Conservation (phyloP, 2,329 filamentous ascomycete species). For the Tolypocladium ophioglossoides region DNA sequence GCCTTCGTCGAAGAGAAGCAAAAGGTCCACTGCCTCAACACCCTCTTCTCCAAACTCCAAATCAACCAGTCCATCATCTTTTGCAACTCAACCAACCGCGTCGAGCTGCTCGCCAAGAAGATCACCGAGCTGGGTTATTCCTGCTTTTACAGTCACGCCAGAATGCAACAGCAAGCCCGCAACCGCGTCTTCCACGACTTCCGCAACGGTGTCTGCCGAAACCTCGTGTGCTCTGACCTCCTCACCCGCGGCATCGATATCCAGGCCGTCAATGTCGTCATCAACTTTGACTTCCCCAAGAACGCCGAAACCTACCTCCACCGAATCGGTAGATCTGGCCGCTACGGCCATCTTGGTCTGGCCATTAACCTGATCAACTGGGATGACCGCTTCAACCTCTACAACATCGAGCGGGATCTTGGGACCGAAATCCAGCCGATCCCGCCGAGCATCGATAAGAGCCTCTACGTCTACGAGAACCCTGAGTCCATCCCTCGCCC, state of each 20-base stretch:
- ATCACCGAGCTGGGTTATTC: constrained; percentile 99
- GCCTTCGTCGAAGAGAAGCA: constrained; percentile 99
- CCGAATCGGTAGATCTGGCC: constrained; percentile 93
- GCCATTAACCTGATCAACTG: constrained; percentile 99
- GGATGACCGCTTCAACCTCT: constrained; percentile 97
- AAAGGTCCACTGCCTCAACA: constrained; percentile 98
- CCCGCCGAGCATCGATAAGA: constrained; percentile 89
- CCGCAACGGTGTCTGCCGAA: constrained; percentile 93
- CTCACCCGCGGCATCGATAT: constrained; percentile 99
- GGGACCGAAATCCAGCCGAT: constrained; percentile 98
- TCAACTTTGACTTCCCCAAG: constrained; percentile 99
- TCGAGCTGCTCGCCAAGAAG: constrained; percentile 96
- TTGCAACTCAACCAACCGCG: constrained; percentile 97
- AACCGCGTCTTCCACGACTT: constrained; percentile 99
- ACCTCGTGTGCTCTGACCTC: constrained; percentile 94
- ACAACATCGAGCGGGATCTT: constrained; percentile 95
- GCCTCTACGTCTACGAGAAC: constrained; percentile 94
- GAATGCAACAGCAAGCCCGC: constrained; percentile 92
- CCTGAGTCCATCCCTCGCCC: constrained; percentile 91
- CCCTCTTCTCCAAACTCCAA: constrained; percentile 95
- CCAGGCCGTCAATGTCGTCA: constrained; percentile 97
- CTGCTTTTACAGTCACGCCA: constrained; percentile 98
- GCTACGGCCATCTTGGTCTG: constrained; percentile 92
- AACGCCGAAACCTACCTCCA: constrained; percentile 98
- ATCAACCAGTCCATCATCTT: constrained; percentile 99